phyloP scores from a whole-genome alignment of 139 green algal species.

The Micromonas pusilla region DNA sequence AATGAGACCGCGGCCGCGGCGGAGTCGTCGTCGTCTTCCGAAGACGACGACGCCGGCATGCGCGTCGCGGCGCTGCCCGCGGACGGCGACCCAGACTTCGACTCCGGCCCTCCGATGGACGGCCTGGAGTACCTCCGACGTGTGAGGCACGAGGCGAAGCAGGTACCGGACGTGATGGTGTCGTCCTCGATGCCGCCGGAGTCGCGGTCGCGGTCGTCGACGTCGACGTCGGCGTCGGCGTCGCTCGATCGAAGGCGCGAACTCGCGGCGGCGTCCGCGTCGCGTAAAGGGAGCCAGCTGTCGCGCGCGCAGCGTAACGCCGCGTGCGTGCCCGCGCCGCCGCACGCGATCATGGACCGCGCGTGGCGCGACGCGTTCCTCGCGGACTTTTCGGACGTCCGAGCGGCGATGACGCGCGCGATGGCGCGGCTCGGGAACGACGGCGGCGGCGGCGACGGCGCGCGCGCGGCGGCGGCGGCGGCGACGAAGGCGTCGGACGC shows the following conservation, averaged over 20 bases:
- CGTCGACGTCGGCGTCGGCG: background rate
- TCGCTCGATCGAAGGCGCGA: background rate
- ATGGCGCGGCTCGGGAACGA: background rate
- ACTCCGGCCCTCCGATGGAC: background rate
- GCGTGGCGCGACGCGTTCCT: background rate
- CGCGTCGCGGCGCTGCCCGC: background rate
- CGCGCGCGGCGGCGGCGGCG: no score
- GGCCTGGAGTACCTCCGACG: constrained; percentile 9
- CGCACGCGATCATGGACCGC: background rate
- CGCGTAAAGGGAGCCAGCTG: background rate
- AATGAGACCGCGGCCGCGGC: constrained; percentile 22
- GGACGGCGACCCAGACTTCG: constrained; percentile 5
- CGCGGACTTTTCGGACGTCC: background rate
- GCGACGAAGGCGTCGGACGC: no score
- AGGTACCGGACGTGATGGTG: background rate
- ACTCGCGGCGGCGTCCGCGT: background rate
- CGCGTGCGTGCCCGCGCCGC: background rate
- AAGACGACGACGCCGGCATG: constrained; percentile 24
- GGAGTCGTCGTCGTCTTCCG: background rate
- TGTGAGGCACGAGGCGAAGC: background rate
- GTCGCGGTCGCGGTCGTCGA: no score
- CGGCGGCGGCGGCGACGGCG: background rate
- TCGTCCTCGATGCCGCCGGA: background rate
- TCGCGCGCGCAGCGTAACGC: background rate
- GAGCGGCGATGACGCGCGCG: background rate